These are phyloP conservation scores for Boletus huronensis DNA, from an alignment of 768 basidiomycete species.

Conservation along the genomic window DNA sequence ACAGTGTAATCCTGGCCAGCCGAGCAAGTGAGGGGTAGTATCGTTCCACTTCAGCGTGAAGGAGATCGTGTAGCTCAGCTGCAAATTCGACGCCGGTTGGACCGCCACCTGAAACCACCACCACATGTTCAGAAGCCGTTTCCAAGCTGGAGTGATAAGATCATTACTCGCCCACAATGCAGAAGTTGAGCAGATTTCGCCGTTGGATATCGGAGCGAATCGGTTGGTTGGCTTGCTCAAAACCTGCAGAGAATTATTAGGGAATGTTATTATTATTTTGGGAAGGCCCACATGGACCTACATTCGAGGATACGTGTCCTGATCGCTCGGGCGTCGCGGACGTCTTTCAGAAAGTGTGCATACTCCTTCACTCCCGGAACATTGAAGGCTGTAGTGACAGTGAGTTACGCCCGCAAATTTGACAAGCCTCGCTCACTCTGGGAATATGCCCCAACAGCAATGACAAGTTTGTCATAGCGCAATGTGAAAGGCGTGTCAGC, in stretches of 20 bases:
- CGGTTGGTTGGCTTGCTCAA: conserved; percentile 85
- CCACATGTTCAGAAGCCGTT: conserved; percentile 6
- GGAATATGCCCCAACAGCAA: conserved; percentile 82
- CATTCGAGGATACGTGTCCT: conserved; percentile 73
- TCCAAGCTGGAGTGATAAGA: not conserved
- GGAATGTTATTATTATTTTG: conserved; percentile 1
- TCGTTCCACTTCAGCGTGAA: conserved; percentile 58
- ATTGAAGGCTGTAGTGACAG: conserved; percentile 49
- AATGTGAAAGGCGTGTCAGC: conserved; percentile 48
- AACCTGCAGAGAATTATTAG: conserved; percentile 40
- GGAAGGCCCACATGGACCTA: conserved; percentile 22
- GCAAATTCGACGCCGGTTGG: conserved; percentile 82
- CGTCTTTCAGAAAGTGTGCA: conserved; percentile 79
- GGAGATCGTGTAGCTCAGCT: conserved; percentile 76
- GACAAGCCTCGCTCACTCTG: conserved; percentile 53
- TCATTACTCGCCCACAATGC: conserved; percentile 67
- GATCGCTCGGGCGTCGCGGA: conserved; percentile 70
- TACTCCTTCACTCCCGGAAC: conserved; percentile 78
- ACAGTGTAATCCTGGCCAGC: conserved; percentile 69
- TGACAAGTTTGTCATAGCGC: conserved; percentile 75
- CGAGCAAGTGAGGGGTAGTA: conserved; percentile 64
- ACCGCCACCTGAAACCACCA: conserved; percentile 51
- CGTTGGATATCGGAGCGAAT: conserved; percentile 71
- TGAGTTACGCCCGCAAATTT: conserved; percentile 2
- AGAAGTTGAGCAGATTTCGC: conserved; percentile 76